Percentiles rank a stretch among this genome's conserved stretches.
Conservation (phyloP, 768 basidiomycete genomes). For the Clathrus columnatus region DNA sequence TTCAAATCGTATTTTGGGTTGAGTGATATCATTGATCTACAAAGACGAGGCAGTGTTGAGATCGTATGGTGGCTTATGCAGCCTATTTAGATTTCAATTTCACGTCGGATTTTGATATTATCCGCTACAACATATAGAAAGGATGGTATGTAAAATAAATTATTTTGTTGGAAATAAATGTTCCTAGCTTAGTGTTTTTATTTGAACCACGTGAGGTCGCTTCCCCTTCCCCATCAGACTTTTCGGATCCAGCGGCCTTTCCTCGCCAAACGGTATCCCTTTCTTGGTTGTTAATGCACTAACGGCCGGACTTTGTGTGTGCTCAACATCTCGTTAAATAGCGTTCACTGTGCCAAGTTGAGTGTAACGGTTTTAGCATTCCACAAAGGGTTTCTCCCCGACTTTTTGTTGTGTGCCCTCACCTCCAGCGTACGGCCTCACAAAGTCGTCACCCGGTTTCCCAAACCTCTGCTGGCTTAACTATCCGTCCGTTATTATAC, state of each 20-base stretch:
- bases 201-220: not conserved
- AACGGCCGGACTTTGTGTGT: not conserved
- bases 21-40: not conserved
- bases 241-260: not conserved
- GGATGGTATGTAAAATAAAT: not conserved
- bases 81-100: too few species aligned
- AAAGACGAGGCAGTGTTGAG: too few species aligned
- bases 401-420: not conserved
- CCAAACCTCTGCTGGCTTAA: not conserved
- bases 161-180: not conserved
- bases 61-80: too few species aligned
- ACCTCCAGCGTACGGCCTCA: not conserved
- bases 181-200: not conserved
- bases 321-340: not conserved
- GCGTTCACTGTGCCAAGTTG: not conserved
- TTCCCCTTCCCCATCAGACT: not conserved
- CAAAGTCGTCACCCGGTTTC: too few species aligned
- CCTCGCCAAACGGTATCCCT: not conserved
- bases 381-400: not conserved
- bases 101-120: not conserved
- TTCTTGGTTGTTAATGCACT: not conserved
- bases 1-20: too few species aligned
- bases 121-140: not conserved
- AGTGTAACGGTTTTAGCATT: not conserved
- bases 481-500: not conserved